Evolutionary conservation across 2,329 filamentous ascomycete species (phyloP).

Genomic region (Alternaria rosae): DNA sequence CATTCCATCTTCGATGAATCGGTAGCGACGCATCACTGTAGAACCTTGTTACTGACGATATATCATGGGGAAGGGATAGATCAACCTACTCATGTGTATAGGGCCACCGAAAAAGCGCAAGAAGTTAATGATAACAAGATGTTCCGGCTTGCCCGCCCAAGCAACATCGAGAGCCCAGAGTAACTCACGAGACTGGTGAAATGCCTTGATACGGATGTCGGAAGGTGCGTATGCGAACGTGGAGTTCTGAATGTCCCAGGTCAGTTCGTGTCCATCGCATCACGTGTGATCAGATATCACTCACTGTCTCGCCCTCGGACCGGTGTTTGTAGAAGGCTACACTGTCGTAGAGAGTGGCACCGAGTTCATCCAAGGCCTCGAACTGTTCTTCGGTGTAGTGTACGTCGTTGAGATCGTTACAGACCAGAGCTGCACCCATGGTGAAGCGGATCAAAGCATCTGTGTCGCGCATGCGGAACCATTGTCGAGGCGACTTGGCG

Average conservation of each 20-base stretch:
- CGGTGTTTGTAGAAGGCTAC: slow-evolving; percentile 48
- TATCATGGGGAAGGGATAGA: not conserved
- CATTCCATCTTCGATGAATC: slow-evolving; percentile 13
- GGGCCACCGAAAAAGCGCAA: slow-evolving; percentile 8
- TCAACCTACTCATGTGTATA: slow-evolving; percentile 7
- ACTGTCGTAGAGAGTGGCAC: slow-evolving; percentile 41
- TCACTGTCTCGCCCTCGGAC: slow-evolving; percentile 40
- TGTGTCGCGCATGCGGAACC: slow-evolving; percentile 47
- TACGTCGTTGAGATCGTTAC: slow-evolving; percentile 40
- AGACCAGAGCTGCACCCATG: slow-evolving; percentile 41
- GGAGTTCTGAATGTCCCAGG: slow-evolving; percentile 25
- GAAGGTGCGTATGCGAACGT: slow-evolving; percentile 42
- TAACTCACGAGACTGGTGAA: slow-evolving; percentile 35
- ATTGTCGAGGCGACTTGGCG: slow-evolving; percentile 26
- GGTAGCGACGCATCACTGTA: slow-evolving; percentile 13
- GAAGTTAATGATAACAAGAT: slow-evolving; percentile 4
- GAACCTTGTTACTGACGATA: not conserved
- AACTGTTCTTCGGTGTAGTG: slow-evolving; percentile 21
- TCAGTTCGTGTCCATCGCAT: not conserved
- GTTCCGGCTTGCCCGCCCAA: not conserved
- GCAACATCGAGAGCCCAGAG: slow-evolving; percentile 45
- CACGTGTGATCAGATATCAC: not conserved
- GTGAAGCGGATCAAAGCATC: slow-evolving; percentile 46
- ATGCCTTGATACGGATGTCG: slow-evolving; percentile 30
- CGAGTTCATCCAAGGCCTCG: slow-evolving; percentile 29